Conservation (phyloP, 257 asterid species). For the Nyctanthes arbortristis region DNA sequence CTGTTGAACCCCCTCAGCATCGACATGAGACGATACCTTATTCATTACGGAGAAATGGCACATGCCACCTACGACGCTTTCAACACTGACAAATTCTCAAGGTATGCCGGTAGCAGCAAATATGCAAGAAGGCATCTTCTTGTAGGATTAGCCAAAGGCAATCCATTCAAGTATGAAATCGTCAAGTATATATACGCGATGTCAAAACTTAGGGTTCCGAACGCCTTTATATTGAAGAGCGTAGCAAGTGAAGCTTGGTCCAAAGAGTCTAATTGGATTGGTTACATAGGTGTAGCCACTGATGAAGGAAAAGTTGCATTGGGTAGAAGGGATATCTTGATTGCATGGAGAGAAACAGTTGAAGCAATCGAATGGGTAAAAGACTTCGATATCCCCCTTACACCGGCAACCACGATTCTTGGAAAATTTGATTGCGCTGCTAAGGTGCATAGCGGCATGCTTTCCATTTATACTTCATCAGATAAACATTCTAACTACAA, state of each 20-base stretch:
- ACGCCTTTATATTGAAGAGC: constrained; percentile 40
- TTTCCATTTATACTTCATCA: constrained; percentile 36
- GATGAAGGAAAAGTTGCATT: constrained; percentile 54
- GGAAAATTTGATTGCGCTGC: constrained; percentile 25
- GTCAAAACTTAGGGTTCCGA: constrained; percentile 38
- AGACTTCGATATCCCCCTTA: constrained; percentile 49
- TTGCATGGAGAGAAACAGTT: constrained; percentile 68
- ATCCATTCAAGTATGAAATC: constrained; percentile 38
- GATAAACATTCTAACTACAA: constrained; percentile 23
- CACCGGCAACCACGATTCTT: constrained; percentile 30
- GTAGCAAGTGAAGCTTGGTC: constrained; percentile 25
- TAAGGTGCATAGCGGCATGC: constrained; percentile 29
- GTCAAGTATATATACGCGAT: constrained; percentile 59
- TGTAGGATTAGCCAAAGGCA: constrained; percentile 40
- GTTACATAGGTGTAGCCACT: constrained; percentile 63
- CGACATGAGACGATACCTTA: constrained; percentile 48
- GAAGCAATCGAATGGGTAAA: constrained; percentile 43
- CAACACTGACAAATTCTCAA: constrained; percentile 35
- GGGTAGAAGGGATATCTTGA: constrained; percentile 65
- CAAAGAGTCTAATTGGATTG: constrained; percentile 54
- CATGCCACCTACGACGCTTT: constrained; percentile 60
- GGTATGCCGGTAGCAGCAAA: constrained; percentile 32
- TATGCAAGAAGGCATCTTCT: constrained; percentile 36
- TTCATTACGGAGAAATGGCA: constrained; percentile 55
- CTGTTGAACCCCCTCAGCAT: constrained; percentile 55